Percentiles rank a stretch among this genome's conserved stretches.
Evolutionary conservation across 2,329 filamentous ascomycete genomes (phyloP).

Genomic region (Fusarium metavorans): DNA sequence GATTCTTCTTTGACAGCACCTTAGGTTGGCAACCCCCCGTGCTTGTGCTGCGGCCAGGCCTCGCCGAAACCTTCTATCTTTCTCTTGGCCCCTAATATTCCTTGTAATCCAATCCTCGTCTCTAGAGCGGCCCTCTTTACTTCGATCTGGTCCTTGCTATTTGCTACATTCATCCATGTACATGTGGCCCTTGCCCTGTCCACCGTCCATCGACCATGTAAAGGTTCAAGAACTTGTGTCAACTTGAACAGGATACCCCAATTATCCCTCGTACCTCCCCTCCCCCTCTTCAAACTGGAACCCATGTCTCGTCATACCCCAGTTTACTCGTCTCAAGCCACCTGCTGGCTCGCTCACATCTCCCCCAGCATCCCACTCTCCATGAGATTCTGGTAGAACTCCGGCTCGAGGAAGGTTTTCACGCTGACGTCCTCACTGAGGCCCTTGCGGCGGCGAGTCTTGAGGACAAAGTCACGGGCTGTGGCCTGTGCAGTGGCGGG

Average conservation of each 20-base stretch:
- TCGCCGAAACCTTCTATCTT: conserved; percentile 22
- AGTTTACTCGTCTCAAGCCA: not conserved
- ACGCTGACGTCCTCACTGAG: conserved; percentile 95
- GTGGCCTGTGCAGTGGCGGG: conserved; percentile 89
- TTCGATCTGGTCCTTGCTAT: conserved; percentile 29
- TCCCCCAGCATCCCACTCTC: conserved; percentile 87
- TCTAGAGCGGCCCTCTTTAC: conserved; percentile 16
- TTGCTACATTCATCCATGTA: conserved; percentile 31
- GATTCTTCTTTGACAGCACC: conserved; percentile 18
- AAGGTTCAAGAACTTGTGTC: conserved; percentile 24
- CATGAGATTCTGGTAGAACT: conserved; percentile 88
- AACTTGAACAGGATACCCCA: conserved; percentile 16
- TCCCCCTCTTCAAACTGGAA: conserved; percentile 8
- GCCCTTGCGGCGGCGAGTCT: conserved; percentile 93
- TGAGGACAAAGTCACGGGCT: conserved; percentile 94
- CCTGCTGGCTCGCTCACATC: conserved; percentile 36
- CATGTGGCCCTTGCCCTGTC: conserved; percentile 24
- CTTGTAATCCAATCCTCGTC: not conserved
- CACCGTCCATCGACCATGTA: conserved; percentile 31
- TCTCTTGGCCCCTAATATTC: conserved; percentile 6
- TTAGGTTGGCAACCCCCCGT: not conserved
- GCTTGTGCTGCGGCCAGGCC: conserved; percentile 24
- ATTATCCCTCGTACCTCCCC: conserved; percentile 16
- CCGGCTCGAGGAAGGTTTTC: conserved; percentile 95
- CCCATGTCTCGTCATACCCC: conserved; percentile 11